Evolutionary conservation across 1,284 basidiomycete genomes (phyloP).

Genomic region (Abortiporus biennis): DNA sequence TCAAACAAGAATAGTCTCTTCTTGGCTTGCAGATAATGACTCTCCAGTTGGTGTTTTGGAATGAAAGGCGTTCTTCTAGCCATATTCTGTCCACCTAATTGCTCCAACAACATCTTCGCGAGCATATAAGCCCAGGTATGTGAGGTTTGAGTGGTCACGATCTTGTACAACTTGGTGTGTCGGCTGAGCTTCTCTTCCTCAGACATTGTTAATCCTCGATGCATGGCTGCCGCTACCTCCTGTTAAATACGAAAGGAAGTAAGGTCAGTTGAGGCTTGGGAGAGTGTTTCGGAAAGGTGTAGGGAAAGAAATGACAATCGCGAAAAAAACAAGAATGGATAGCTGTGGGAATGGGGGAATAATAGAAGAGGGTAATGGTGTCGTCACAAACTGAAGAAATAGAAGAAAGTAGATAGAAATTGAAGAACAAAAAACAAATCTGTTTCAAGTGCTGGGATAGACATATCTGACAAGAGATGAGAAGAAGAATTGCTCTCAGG

Average conservation of each 20-base stretch:
- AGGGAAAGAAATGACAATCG: too few species aligned
- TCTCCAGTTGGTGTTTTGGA: slow-evolving; percentile 56
- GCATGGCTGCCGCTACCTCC: slow-evolving; percentile 93
- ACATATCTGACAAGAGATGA: not conserved
- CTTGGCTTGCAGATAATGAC: slow-evolving; percentile 65
- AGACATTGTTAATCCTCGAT: slow-evolving; percentile 82
- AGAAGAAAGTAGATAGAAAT: too few species aligned
- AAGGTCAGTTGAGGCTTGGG: slow-evolving; percentile 9
- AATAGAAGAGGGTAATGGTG: too few species aligned
- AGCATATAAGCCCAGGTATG: slow-evolving; percentile 95
- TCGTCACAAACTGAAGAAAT: too few species aligned
- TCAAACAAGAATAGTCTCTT: slow-evolving; percentile 94
- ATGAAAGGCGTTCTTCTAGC: slow-evolving; percentile 87
- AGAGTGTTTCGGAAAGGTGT: not conserved
- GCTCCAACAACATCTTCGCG: slow-evolving; percentile 82
- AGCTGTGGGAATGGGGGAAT: too few species aligned
- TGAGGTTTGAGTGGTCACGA: slow-evolving; percentile 91
- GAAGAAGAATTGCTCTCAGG: too few species aligned
- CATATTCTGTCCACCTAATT: slow-evolving; percentile 77
- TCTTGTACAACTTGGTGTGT: slow-evolving; percentile 77
- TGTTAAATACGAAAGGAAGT: slow-evolving; percentile 25
- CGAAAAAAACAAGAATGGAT: too few species aligned
- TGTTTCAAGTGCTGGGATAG: too few species aligned
- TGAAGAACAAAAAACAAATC: not conserved
- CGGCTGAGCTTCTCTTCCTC: slow-evolving; percentile 70